Evolutionary conservation across 179 eudicot genomes (phyloP).

Genomic region (Silene coronaria): DNA sequence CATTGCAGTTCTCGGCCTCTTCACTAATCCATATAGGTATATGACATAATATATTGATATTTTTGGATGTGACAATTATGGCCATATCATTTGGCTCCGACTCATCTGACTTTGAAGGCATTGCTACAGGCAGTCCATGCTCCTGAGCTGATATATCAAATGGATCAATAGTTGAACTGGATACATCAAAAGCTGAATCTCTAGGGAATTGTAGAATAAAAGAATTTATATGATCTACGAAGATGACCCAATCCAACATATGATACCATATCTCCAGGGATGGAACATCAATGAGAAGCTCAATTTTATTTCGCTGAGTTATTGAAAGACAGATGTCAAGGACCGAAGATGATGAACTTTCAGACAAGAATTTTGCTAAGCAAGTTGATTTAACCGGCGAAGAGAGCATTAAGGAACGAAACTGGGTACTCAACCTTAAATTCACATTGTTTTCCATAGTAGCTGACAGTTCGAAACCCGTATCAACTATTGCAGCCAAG

Average conservation of each 20-base stretch:
- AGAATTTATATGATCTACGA: conserved; percentile 42
- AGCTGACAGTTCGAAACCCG: conserved; percentile 45
- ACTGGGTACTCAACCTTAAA: conserved; percentile 35
- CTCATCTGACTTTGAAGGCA: conserved; percentile 27
- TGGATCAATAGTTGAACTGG: conserved; percentile 23
- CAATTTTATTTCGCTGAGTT: conserved; percentile 31
- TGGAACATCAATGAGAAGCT: conserved; percentile 51
- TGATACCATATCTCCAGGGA: conserved; percentile 68
- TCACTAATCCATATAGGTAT: conserved; percentile 51
- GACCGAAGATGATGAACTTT: conserved; percentile 40
- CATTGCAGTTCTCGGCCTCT: conserved; percentile 33
- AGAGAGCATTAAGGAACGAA: conserved; percentile 43
- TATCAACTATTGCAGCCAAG: conserved; percentile 47
- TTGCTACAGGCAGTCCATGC: conserved; percentile 19
- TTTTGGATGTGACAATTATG: conserved; percentile 43
- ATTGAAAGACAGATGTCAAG: conserved; percentile 43
- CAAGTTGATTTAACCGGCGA: conserved; percentile 40
- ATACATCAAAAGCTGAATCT: conserved; percentile 17
- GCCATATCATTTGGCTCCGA: conserved; percentile 20
- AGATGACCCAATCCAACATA: conserved; percentile 55
- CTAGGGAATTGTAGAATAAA: conserved; percentile 28
- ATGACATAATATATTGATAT: conserved; percentile 44
- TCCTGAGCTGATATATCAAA: conserved; percentile 25
- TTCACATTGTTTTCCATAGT: conserved; percentile 44
- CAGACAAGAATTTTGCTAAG: conserved; percentile 47